Evolutionary conservation across 2,329 filamentous ascomycete genomes (phyloP).

Genomic region (Botryotinia calthae): DNA sequence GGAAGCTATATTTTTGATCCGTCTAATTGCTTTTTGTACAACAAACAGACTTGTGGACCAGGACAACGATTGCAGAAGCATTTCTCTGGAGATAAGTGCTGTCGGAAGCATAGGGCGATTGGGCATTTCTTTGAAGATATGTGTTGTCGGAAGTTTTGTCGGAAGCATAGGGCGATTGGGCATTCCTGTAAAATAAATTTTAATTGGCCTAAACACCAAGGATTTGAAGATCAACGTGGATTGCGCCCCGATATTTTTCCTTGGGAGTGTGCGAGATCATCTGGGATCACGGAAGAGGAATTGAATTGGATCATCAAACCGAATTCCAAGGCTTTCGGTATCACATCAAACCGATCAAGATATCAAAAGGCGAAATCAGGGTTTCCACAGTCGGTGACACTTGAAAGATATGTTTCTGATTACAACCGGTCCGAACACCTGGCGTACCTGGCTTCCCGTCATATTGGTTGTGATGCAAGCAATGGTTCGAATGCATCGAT

Average conservation of each 20-base stretch:
- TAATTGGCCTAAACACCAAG: background rate
- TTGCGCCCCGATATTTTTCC: rapidly evolving
- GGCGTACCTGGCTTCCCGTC: background rate
- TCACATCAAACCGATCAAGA: no score
- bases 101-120: background rate
- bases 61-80: background rate
- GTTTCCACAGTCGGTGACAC: background rate
- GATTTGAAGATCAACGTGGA: background rate
- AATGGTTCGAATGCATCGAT: background rate
- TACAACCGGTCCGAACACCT: background rate
- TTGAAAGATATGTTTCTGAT: background rate
- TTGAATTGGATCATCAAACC: background rate
- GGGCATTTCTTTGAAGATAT: background rate
- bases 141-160: background rate
- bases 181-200: background rate
- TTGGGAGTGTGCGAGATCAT: background rate
- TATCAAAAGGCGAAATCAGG: background rate
- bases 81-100: background rate
- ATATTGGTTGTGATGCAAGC: background rate
- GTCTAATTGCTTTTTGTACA: background rate
- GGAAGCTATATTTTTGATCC: background rate
- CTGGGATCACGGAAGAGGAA: background rate
- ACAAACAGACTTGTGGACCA: background rate
- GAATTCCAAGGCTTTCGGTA: background rate
- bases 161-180: background rate